Base-by-base conservation (phyloP, 345 rosid species). In the Crucihimalaya himalaica region DNA sequence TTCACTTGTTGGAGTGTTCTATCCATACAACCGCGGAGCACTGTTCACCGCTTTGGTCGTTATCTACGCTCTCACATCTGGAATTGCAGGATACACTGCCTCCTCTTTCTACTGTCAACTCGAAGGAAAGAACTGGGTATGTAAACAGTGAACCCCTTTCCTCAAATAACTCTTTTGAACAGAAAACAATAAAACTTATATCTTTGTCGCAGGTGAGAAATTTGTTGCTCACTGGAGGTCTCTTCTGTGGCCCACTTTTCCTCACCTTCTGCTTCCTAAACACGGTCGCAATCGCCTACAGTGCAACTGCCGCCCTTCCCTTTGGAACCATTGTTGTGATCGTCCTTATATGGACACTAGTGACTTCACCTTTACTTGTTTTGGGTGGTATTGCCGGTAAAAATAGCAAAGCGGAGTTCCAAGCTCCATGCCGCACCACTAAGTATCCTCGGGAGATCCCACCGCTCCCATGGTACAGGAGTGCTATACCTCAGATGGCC, bases 371-470 rank as follows among this genome's bases (percentile, higher is more conserved):
- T 2, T 80, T 92, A 31, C 96, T 92, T 25, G 96, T 92, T 2
- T 76, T 92, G 79, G 97, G 97, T 80, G 97, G 97, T 28, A 92
- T 92, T 74, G 97, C 97, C 6, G 97, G 97, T 32, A 92, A 89
- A 75, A 92, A 92, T 66, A 92, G 96, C 82, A 88, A 84, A 81
- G 84, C 92, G 3, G 97, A 92, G 85, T 92, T 92, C 73, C 97
- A 89, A 78, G 97, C 97, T 57, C 97, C 97, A 20, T 81, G 85
- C 72, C 92, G 94, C 31, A 92, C 97, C 27, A 88, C 97, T 1
- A 92, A 92, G 73, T 92, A 89, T 60, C 97, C 94, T 3, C 71
- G 96, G 37, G 96, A 92, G 81, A 86, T 92, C 55, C 96, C 97
- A 0, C 82, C 78, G 16, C 80, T 89, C 75, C 97, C 96, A 20